Evolutionary conservation across 257 asterid genomes (phyloP).

Genomic region (Penstemon barbatus): DNA sequence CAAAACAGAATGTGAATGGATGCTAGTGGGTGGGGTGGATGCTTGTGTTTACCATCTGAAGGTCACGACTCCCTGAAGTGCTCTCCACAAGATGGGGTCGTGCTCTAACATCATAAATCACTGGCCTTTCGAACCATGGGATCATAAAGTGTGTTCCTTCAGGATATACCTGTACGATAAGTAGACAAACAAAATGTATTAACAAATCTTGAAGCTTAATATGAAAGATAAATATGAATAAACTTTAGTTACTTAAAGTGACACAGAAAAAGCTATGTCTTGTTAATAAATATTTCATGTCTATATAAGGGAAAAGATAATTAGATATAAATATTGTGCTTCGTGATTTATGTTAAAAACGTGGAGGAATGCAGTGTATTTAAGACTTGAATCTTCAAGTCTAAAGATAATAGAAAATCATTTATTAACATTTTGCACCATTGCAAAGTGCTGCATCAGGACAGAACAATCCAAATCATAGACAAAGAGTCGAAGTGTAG

Average conservation of each 20-base stretch:
- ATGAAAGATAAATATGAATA: neutral
- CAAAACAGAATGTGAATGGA: neutral
- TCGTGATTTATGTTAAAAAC: neutral
- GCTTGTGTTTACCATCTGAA: constrained; percentile 68
- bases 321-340: neutral
- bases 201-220: neutral
- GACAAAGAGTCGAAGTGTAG: constrained; percentile 2
- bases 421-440: neutral
- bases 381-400: constrained; percentile 8
- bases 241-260: neutral
- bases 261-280: neutral
- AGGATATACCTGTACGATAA: constrained; percentile 64
- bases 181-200: constrained; percentile 12
- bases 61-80: constrained; percentile 94
- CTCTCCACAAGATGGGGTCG: constrained; percentile 91
- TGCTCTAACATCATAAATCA: constrained; percentile 92
- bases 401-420: neutral
- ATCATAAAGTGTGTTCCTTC: constrained; percentile 92
- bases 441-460: neutral
- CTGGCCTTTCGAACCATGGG: constrained; percentile 95
- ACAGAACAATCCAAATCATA: neutral
- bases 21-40: neutral
- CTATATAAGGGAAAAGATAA: neutral
- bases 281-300: neutral
- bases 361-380: neutral